phyloP scores from a whole-genome alignment of 2,329 filamentous ascomycete species.

The Xylaria arbuscula region DNA sequence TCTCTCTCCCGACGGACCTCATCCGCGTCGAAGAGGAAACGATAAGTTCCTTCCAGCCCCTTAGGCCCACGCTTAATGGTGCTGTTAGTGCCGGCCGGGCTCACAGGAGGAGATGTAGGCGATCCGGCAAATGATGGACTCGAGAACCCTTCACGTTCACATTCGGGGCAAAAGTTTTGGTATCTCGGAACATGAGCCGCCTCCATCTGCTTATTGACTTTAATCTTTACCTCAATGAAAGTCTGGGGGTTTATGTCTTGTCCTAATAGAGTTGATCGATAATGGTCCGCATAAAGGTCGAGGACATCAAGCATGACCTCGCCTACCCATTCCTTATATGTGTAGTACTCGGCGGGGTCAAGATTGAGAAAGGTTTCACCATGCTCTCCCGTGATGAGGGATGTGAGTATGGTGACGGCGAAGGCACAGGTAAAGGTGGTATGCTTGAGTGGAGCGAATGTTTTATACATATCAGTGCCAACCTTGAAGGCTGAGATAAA shows the following conservation, averaged over 20 bases:
- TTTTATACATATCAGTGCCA: conserved; percentile 90
- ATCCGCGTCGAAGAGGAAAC: conserved; percentile 88
- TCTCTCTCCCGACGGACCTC: conserved; percentile 78
- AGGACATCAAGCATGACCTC: conserved; percentile 92
- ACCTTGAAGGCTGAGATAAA: conserved; percentile 81
- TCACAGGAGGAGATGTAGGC: conserved; percentile 55
- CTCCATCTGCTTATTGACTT: conserved; percentile 84
- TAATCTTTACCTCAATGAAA: conserved; percentile 88
- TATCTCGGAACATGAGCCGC: conserved; percentile 71
- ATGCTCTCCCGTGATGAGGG: conserved; percentile 71
- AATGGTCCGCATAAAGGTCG: conserved; percentile 91
- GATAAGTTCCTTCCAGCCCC: conserved; percentile 75
- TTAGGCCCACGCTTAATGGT: conserved; percentile 51
- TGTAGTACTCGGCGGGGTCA: conserved; percentile 60
- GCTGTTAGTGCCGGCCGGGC: conserved; percentile 49
- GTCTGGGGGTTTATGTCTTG: conserved; percentile 76
- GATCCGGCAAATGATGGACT: conserved; percentile 52
- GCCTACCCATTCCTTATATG: conserved; percentile 61
- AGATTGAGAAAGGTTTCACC: conserved; percentile 63
- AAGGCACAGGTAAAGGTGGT: conserved; percentile 86
- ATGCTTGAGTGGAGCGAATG: conserved; percentile 91
- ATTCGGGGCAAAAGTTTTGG: conserved; percentile 67
- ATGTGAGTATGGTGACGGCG: conserved; percentile 82
- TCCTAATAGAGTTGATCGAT: conserved; percentile 78
- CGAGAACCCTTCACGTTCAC: conserved; percentile 55